Conservation (phyloP, 75 land plant species). For the Pinus tabuliformis region DNA sequence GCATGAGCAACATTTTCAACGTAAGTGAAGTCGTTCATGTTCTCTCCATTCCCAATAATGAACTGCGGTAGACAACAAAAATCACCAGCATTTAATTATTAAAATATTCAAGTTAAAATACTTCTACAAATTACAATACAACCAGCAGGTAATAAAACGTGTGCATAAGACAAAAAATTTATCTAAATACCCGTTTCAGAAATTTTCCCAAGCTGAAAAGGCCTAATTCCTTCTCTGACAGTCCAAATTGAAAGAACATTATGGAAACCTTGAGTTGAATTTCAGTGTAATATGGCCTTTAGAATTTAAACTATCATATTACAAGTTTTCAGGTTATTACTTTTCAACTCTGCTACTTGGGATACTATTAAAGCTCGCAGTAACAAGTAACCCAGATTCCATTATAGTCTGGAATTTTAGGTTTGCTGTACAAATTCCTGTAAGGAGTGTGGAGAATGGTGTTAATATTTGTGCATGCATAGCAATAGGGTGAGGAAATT, state of each 20-base stretch:
- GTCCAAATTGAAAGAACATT: too few species aligned
- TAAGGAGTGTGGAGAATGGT: too few species aligned
- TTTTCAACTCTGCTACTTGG: not conserved
- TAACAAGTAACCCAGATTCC: not conserved
- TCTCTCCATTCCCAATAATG: conserved; percentile 86
- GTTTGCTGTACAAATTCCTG: too few species aligned
- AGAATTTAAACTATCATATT: not conserved
- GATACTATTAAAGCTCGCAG: not conserved
- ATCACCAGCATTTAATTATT: not conserved
- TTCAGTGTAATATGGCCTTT: too few species aligned
- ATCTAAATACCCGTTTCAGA: not conserved
- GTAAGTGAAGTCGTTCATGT: conserved; percentile 91
- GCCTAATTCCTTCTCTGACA: not conserved
- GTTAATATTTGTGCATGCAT: too few species aligned
- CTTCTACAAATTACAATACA: not conserved
- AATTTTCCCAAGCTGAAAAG: not conserved
- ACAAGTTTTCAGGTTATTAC: not conserved
- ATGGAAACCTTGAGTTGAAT: too few species aligned
- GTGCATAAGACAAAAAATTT: not conserved
- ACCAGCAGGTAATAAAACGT: not conserved
- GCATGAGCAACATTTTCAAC: conserved; percentile 98
- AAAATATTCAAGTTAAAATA: not conserved
- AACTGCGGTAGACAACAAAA: conserved; percentile 41
- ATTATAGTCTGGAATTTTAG: too few species aligned
- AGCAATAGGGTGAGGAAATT: too few species aligned